A percentile compares a stretch with the other conserved stretches of the same genome.
Evolutionary conservation across 2,329 filamentous ascomycete genomes (phyloP).

Genomic region (Penicillium glabrum): DNA sequence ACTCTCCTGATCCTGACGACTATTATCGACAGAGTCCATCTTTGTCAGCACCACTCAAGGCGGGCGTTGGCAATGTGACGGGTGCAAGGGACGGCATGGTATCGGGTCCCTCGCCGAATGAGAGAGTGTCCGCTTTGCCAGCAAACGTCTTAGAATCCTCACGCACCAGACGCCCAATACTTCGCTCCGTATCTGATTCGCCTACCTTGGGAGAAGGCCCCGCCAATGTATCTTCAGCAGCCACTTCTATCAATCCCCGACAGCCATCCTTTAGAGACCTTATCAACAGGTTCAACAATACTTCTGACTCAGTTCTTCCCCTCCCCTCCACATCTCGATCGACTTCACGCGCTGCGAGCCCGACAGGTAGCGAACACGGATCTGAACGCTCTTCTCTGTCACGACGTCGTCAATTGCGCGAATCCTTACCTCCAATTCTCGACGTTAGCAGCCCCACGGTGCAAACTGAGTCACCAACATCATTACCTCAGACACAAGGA

Average conservation of each 20-base stretch:
- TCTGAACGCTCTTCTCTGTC: slow-evolving; percentile 30
- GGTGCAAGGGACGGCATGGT: slow-evolving; percentile 22
- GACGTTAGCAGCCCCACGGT: slow-evolving; percentile 13
- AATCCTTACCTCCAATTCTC: slow-evolving; percentile 12
- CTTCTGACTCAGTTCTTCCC: slow-evolving; percentile 47
- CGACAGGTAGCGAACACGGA: slow-evolving; percentile 27
- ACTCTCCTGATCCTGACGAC: slow-evolving; percentile 50
- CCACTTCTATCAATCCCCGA: slow-evolving; percentile 32
- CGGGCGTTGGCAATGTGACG: slow-evolving; percentile 21
- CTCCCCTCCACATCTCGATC: slow-evolving; percentile 36
- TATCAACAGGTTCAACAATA: slow-evolving; percentile 75
- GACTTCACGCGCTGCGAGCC: slow-evolving; percentile 37
- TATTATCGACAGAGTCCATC: slow-evolving; percentile 51
- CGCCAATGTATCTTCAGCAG: slow-evolving; percentile 14
- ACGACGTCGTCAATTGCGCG: slow-evolving; percentile 22
- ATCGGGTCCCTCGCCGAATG: slow-evolving; percentile 16
- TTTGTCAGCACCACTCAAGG: slow-evolving; percentile 23
- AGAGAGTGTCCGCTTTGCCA: slow-evolving; percentile 27
- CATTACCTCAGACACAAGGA: slow-evolving; percentile 2
- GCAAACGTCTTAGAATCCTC: slow-evolving; percentile 25
- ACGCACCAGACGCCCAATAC: slow-evolving; percentile 22
- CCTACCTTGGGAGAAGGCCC: slow-evolving; percentile 18
- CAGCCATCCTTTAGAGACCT: slow-evolving; percentile 78
- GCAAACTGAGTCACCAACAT: slow-evolving; percentile 12
- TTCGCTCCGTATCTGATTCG: slow-evolving; percentile 36